Percentiles rank a stretch among this genome's conserved stretches.
Conservation (phyloP, 108 stramenopile genomes). For the Fistulifera pelliculosa region DNA sequence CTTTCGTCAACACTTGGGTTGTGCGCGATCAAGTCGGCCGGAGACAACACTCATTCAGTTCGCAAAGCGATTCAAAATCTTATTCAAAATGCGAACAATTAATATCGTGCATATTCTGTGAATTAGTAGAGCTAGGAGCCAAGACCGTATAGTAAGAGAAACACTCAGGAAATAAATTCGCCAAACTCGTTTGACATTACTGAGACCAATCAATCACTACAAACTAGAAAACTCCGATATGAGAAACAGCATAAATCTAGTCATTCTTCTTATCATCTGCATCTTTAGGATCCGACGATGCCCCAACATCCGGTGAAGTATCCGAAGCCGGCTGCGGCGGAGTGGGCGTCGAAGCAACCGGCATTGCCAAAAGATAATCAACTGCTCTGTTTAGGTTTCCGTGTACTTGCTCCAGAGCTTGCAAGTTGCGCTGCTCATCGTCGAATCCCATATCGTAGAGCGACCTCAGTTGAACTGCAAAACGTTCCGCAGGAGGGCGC, state of each 20-base stretch:
- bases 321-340: conserved; percentile 6
- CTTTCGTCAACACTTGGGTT: too few relatives aligned
- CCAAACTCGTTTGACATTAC: too few relatives aligned
- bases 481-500: conserved; percentile 44
- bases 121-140: too few relatives aligned
- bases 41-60: too few relatives aligned
- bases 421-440: conserved; percentile 62
- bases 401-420: conserved; percentile 52
- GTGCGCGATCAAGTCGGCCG: too few relatives aligned
- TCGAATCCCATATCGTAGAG: conserved; percentile 85
- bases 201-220: too few relatives aligned
- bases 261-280: conserved; percentile 63
- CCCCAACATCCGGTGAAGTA: not conserved
- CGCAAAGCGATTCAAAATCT: too few relatives aligned
- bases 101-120: too few relatives aligned
- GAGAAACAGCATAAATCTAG: conserved; percentile 8
- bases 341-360: conserved; percentile 6
- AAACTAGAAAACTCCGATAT: too few relatives aligned
- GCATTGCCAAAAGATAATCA: conserved; percentile 54
- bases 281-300: conserved; percentile 30
- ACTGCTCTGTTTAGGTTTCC: conserved; percentile 83
- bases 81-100: too few relatives aligned
- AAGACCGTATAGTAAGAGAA: too few relatives aligned
- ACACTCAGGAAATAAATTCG: too few relatives aligned
- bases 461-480: conserved; percentile 52